A percentile compares a stretch with the other conserved stretches of the same genome.
These are phyloP conservation scores for Sarcodon sp. DNA, from an alignment of 768 basidiomycete genomes.

Conservation along the genomic window DNA sequence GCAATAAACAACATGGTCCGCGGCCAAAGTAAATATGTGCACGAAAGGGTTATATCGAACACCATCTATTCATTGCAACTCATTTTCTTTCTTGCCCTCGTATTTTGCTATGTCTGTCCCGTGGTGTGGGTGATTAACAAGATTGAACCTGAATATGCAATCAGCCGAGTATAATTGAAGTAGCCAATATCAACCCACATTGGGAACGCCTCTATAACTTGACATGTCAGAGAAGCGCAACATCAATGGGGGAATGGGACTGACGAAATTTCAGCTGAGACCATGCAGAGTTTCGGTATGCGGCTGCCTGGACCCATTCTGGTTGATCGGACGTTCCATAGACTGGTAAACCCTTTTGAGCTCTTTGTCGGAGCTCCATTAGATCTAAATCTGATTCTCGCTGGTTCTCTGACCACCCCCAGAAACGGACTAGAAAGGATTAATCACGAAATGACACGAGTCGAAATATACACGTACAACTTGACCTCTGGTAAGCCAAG, in stretches of 20 bases:
- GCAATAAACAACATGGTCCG: not conserved
- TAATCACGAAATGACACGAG: not conserved
- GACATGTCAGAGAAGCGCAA: slow-evolving; percentile 6
- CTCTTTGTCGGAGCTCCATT: slow-evolving; percentile 65
- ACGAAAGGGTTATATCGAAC: not conserved
- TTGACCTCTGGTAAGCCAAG: slow-evolving; percentile 84
- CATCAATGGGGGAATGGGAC: slow-evolving; percentile 11
- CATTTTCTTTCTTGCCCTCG: slow-evolving; percentile 13
- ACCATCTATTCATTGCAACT: slow-evolving; percentile 4
- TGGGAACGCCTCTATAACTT: slow-evolving; percentile 48
- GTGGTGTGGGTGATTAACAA: slow-evolving; percentile 84
- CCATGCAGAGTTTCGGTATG: slow-evolving; percentile 80
- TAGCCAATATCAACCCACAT: slow-evolving; percentile 36
- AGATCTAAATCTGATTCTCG: slow-evolving; percentile 70
- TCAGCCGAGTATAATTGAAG: not conserved
- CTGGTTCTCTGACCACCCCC: slow-evolving; percentile 89
- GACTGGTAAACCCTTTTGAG: slow-evolving; percentile 67
- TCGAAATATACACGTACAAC: slow-evolving; percentile 40
- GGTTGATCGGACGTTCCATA: slow-evolving; percentile 80
- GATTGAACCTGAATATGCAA: slow-evolving; percentile 63
- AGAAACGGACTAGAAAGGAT: slow-evolving; percentile 61
- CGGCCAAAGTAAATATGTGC: too few species aligned
- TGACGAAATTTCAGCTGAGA: slow-evolving; percentile 88
- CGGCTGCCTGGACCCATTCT: slow-evolving; percentile 76
- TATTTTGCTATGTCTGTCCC: slow-evolving; percentile 83